phyloP scores from a whole-genome alignment of 805 yeast species.

The Saccharomycopsis fodiens region DNA sequence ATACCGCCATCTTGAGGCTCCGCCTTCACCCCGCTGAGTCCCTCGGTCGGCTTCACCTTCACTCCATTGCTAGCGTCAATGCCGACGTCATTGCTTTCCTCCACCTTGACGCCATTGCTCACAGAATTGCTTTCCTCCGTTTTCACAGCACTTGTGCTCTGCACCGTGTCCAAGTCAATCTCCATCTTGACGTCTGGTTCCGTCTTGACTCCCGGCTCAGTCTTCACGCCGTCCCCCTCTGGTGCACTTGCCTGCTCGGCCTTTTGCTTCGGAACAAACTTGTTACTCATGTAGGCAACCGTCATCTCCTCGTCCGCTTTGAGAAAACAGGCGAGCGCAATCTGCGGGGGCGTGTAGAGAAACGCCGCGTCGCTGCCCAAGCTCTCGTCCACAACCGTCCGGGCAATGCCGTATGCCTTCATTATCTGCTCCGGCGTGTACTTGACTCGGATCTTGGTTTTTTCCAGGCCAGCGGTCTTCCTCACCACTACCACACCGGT shows the following conservation, averaged over 20 bases:
- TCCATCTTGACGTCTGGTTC: constrained; percentile 1
- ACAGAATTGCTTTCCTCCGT: too few species aligned
- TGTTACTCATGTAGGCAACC: constrained; percentile 57
- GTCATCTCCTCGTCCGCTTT: constrained; percentile 56
- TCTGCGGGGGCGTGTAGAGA: constrained; percentile 87
- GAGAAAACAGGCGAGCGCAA: constrained; percentile 81
- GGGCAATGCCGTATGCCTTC: constrained; percentile 61
- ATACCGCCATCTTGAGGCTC: too few species aligned
- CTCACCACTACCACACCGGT: constrained; percentile 18
- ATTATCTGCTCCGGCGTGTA: constrained; percentile 12
- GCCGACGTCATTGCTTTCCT: too few species aligned
- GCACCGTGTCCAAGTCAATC: neutral
- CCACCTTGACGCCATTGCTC: neutral
- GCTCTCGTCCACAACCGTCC: constrained; percentile 56
- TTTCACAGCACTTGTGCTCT: too few species aligned
- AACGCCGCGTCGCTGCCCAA: constrained; percentile 71
- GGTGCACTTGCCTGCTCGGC: constrained; percentile 12
- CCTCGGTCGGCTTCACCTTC: neutral
- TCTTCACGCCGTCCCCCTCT: constrained; percentile 15
- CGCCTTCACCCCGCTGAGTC: neutral
- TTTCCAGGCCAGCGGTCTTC: constrained; percentile 22
- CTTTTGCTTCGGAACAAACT: constrained; percentile 33
- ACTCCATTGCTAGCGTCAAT: neutral
- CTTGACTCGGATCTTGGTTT: constrained; percentile 12
- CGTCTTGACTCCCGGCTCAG: constrained; percentile 10